Conservation (phyloP, 2,329 filamentous ascomycete species). For the Microcyclospora pomicola region DNA sequence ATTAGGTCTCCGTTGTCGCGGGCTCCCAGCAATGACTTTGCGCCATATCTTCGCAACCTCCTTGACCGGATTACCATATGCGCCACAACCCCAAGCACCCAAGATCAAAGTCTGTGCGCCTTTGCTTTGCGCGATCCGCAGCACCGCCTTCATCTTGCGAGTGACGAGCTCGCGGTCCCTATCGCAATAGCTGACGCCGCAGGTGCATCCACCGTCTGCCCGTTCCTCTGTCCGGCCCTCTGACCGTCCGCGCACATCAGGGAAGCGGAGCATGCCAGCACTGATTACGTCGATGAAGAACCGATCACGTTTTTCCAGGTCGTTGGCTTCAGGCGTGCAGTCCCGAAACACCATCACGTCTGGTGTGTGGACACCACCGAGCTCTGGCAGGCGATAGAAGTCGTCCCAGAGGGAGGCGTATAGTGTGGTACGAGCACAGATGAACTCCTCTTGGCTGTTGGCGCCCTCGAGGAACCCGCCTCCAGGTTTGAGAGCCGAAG, state of each 20-base stretch:
- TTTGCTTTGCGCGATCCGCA: conserved; percentile 38
- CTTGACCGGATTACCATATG: conserved; percentile 46
- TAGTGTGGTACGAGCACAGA: conserved; percentile 48
- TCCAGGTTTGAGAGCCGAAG: conserved; percentile 46
- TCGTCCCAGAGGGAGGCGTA: conserved; percentile 43
- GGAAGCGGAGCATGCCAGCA: conserved; percentile 45
- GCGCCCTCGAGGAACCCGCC: conserved; percentile 48
- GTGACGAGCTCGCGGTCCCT: conserved; percentile 38
- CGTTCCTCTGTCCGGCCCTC: conserved; percentile 13
- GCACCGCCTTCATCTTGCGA: conserved; percentile 44
- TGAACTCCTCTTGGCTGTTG: conserved; percentile 46
- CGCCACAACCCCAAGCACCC: conserved; percentile 52
- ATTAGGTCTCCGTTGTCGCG: conserved; percentile 21
- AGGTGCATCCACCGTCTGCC: conserved; percentile 20
- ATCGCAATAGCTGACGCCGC: conserved; percentile 29
- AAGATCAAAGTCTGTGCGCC: conserved; percentile 40
- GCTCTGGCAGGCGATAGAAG: conserved; percentile 47
- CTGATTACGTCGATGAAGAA: conserved; percentile 47
- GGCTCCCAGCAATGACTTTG: conserved; percentile 23
- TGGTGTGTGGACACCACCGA: conserved; percentile 42
- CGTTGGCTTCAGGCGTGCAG: conserved; percentile 23
- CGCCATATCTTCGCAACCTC: conserved; percentile 46
- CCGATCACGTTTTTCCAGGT: conserved; percentile 34
- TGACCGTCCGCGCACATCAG: conserved; percentile 31
- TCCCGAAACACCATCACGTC: conserved; percentile 47